Evolutionary conservation across 2,329 filamentous ascomycete genomes (phyloP), one percentile per base, ranked within the genome.

Genomic region (Biscogniauxia marginata): DNA sequence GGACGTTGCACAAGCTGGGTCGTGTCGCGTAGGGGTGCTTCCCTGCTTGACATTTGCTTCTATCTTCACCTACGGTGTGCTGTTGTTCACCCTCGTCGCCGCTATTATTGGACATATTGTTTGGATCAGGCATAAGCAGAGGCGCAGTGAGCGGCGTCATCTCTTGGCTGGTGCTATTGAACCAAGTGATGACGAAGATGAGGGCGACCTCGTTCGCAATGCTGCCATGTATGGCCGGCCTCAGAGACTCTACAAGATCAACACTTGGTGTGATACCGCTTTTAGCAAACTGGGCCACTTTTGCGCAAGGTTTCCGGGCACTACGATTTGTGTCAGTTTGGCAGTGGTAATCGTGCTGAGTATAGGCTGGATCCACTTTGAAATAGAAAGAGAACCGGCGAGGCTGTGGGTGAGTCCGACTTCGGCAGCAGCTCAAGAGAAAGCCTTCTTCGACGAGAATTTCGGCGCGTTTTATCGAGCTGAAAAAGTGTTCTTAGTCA

Each of bases 401-500:
- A 86, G 90, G 49, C 78, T 99, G 7, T 99, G 95, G 95, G 95
- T 99, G n/a, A 93, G 93, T 66, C 95, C 95, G 7, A 89, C 89
- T 7, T 98, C 95, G 3, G 84, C 87, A 49, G 93, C 96, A 19
- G 95, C 95, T 0, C 84, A 91, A 70, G 93, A 99, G 71, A 99
- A 99, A 76, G 83, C 83, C 1, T 99, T 96, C 70, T 99, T 98
- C 63, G 96, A 99, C 70, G 73, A 84, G 34, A 92, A 91, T 65
- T 99, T 99, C 70, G 96, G 95, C 0, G 92, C 93, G 0, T 99
- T 99, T 69, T 99, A 95, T 74, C 89, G 95, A 44, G 89, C 93
- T 0, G 90, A 99, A 72, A 95, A 99, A 74, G 85, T 87, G 0
- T 99, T 99, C 72, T 74, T 99, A 13, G 91, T 98, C 59, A 99